Percentiles rank a stretch among this genome's conserved stretches.
Conservation (phyloP, 1,284 basidiomycete genomes). For the Sporisorium graminicola region DNA sequence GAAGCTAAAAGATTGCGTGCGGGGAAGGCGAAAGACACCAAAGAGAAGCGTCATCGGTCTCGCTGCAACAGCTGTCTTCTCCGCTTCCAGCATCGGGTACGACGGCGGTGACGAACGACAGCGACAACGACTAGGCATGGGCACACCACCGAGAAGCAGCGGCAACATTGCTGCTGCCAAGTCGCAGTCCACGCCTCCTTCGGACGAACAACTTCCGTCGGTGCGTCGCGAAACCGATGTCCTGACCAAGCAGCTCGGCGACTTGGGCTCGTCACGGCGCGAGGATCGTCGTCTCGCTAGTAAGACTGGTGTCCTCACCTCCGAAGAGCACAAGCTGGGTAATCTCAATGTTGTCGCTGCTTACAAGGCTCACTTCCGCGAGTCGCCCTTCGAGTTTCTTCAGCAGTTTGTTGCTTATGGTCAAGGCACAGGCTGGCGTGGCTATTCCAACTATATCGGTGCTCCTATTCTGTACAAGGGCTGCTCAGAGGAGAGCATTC, state of each 20-base stretch:
- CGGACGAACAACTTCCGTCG: conserved; percentile 19
- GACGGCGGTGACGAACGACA: not conserved
- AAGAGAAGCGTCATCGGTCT: not conserved
- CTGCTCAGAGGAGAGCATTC: conserved; percentile 57
- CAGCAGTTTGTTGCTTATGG: conserved; percentile 62
- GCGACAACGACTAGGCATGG: conserved; percentile 4
- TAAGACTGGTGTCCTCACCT: conserved; percentile 35
- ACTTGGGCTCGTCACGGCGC: conserved; percentile 34
- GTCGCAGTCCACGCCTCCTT: conserved; percentile 26
- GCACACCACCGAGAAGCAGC: conserved; percentile 3
- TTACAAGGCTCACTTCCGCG: conserved; percentile 64
- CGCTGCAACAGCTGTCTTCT: not conserved
- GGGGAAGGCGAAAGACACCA: not conserved
- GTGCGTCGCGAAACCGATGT: conserved; percentile 11
- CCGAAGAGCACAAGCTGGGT: conserved; percentile 47
- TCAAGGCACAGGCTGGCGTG: conserved; percentile 64
- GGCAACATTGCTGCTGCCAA: not conserved
- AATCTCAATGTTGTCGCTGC: conserved; percentile 64
- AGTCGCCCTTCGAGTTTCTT: conserved; percentile 60
- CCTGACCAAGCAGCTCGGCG: conserved; percentile 34
- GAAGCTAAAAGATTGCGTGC: not conserved
- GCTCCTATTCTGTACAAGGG: conserved; percentile 60
- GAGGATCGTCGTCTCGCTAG: conserved; percentile 30
- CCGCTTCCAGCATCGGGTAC: not conserved
- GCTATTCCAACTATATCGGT: conserved; percentile 64